A percentile compares a stretch with the other conserved stretches of the same genome.
These are phyloP conservation scores for Russula sp. DNA, from an alignment of 768 basidiomycete species.

Conservation along the genomic window DNA sequence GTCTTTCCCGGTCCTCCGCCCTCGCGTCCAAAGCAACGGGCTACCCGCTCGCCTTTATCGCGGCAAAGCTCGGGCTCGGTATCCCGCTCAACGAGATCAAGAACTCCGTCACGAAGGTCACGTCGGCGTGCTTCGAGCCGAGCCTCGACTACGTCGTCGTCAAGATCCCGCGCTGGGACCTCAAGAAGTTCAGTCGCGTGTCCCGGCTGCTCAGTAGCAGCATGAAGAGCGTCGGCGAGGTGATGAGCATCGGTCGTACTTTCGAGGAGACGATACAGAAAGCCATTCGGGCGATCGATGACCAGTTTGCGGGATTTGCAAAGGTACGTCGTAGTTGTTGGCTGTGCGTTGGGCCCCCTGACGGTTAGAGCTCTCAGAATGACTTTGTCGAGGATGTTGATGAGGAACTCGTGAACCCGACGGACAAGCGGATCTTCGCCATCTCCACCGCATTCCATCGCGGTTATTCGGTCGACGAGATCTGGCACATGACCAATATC, in stretches of 20 bases:
- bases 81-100: constrained; percentile 97
- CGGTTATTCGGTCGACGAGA: constrained; percentile 91
- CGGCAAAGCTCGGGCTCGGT: constrained; percentile 94
- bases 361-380: constrained; percentile 47
- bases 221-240: constrained; percentile 99
- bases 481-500: constrained; percentile 97
- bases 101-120: constrained; percentile 95
- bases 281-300: constrained; percentile 94
- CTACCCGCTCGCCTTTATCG: constrained; percentile 96
- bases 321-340: constrained; percentile 43
- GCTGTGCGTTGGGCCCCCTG: neutral
- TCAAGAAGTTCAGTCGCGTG: constrained; percentile 96
- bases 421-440: constrained; percentile 95
- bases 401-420: constrained; percentile 88
- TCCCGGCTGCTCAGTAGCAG: constrained; percentile 85
- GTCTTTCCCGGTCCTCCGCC: constrained; percentile 94
- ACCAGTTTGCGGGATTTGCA: constrained; percentile 88
- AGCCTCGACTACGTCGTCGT: constrained; percentile 96
- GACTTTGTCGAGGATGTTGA: constrained; percentile 87
- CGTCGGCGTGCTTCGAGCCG: constrained; percentile 96
- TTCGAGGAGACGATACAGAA: constrained; percentile 99
- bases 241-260: constrained; percentile 97
- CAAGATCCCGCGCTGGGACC: constrained; percentile 98
- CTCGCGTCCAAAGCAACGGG: constrained; percentile 98
- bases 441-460: constrained; percentile 90